These are phyloP conservation scores for Ambrosiella cleistominuta DNA, from an alignment of 2,329 filamentous ascomycete genomes.

Conservation along the genomic window DNA sequence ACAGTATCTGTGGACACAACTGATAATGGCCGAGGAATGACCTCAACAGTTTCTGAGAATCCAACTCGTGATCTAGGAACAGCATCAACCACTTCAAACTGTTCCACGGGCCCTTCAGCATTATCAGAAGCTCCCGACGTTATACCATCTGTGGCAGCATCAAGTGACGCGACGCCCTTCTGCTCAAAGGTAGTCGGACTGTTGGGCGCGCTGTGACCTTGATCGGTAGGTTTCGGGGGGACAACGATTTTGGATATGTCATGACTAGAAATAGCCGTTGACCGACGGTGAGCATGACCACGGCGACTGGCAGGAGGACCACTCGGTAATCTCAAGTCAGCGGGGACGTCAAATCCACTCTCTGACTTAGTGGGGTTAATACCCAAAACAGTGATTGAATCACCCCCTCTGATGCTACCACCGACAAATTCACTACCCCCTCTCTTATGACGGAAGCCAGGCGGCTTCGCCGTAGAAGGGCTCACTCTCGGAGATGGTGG, in stretches of 20 bases:
- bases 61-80: constrained; percentile 49
- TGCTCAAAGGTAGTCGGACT: constrained; percentile 35
- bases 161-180: neutral
- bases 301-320: constrained; percentile 36
- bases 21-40: constrained; percentile 66
- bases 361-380: constrained; percentile 52
- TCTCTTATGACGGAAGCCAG: constrained; percentile 57
- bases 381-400: constrained; percentile 44
- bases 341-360: constrained; percentile 35
- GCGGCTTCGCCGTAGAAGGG: constrained; percentile 18
- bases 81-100: neutral
- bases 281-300: constrained; percentile 63
- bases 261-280: constrained; percentile 65
- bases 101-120: too few relatives aligned
- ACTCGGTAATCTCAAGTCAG: constrained; percentile 34
- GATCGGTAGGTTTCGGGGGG: constrained; percentile 25
- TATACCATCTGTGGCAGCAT: neutral
- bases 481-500: constrained; percentile 37
- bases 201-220: constrained; percentile 46
- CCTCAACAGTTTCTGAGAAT: constrained; percentile 71
- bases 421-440: constrained; percentile 79
- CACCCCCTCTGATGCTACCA: constrained; percentile 43
- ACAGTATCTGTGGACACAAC: constrained; percentile 71
- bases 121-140: neutral
- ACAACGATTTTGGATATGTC: constrained; percentile 57